phyloP scores from a whole-genome alignment of 306 rosid genomes.

The Abrus precatorius region DNA sequence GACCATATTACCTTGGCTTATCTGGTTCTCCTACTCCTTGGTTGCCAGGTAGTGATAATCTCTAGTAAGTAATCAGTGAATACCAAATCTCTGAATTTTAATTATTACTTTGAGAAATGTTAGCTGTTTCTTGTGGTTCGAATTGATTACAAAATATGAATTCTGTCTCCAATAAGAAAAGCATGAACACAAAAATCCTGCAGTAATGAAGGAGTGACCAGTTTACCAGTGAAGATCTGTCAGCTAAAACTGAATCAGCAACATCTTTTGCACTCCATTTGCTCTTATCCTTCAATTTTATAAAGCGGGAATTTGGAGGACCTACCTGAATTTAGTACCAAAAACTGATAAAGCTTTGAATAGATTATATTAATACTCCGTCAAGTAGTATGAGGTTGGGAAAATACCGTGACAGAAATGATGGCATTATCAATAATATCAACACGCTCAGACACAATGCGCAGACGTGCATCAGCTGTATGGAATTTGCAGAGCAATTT shows the following conservation, averaged over 20 bases:
- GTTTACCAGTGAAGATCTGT: constrained; percentile 90
- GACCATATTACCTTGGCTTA: background rate
- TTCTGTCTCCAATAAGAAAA: constrained; percentile 27
- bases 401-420: constrained; percentile 88
- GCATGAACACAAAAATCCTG: constrained; percentile 15
- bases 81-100: constrained; percentile 33
- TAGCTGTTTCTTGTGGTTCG: background rate
- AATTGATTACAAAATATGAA: constrained; percentile 1
- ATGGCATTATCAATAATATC: constrained; percentile 86
- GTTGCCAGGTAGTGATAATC: background rate
- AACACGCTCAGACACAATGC: constrained; percentile 94
- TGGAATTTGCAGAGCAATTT: constrained; percentile 40
- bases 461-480: constrained; percentile 94
- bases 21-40: constrained; percentile 26
- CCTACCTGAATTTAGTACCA: constrained; percentile 79
- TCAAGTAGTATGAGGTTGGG: constrained; percentile 25
- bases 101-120: constrained; percentile 8
- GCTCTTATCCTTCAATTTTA: constrained; percentile 84
- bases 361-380: constrained; percentile 35
- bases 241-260: constrained; percentile 95
- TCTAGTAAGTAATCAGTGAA: constrained; percentile 15
- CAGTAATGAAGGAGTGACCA: background rate
- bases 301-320: constrained; percentile 77
- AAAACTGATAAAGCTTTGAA: constrained; percentile 52
- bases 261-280: constrained; percentile 91